Conservation (phyloP, 2,329 filamentous ascomycete genomes). For the Botrytis galanthina region DNA sequence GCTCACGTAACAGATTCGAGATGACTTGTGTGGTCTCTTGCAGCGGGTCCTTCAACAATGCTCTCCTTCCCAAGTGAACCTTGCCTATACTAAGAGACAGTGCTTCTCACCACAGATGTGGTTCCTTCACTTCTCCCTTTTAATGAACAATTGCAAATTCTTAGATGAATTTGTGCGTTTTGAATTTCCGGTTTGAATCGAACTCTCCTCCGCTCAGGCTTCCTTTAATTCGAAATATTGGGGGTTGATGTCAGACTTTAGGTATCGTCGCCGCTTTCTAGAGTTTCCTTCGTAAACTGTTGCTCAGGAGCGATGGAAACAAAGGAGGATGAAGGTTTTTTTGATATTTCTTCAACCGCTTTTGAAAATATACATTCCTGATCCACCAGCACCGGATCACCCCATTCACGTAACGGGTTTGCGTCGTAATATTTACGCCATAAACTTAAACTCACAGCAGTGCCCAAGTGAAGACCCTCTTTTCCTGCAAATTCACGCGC, state of each 20-base stretch:
- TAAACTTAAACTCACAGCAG: neutral
- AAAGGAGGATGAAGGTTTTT: neutral
- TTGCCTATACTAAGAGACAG: neutral
- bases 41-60: neutral
- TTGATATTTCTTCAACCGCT: neutral
- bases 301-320: neutral
- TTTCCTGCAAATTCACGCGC: neutral
- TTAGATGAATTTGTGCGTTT: neutral
- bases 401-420: neutral
- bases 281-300: neutral
- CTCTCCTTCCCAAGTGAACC: neutral
- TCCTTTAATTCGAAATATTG: neutral
- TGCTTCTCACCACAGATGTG: no score
- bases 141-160: neutral
- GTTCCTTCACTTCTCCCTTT: neutral
- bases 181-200: no score
- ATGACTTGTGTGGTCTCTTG: neutral
- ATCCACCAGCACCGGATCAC: neutral
- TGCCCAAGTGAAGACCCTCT: neutral
- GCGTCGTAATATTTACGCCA: neutral
- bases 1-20: no score
- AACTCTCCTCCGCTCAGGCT: neutral
- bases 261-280: neutral
- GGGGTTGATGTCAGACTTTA: neutral
- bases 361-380: neutral